Conservation (phyloP, 164 flowering plant genomes). For the Vitis cinerea region DNA sequence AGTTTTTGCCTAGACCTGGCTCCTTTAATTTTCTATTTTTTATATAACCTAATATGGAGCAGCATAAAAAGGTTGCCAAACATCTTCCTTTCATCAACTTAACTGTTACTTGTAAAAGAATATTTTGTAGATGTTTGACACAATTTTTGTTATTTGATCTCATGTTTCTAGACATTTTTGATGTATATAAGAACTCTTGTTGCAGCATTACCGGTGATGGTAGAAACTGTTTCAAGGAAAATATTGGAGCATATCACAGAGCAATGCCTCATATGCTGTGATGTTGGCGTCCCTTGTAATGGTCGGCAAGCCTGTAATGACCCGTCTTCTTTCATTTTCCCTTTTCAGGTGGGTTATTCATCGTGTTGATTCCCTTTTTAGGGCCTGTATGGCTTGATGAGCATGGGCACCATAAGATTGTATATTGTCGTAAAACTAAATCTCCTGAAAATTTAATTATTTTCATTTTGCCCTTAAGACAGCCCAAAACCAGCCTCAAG, state of each 20-base stretch:
- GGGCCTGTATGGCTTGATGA: too few species aligned
- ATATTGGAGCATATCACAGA: conserved; percentile 85
- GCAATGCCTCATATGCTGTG: conserved; percentile 90
- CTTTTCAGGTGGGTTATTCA: conserved; percentile 71
- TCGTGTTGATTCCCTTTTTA: neutral
- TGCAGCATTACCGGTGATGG: conserved; percentile 76
- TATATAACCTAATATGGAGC: too few species aligned
- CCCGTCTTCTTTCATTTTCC: conserved; percentile 85
- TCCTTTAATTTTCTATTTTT: too few species aligned
- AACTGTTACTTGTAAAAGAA: neutral
- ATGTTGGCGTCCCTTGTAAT: conserved; percentile 80
- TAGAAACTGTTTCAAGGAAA: conserved; percentile 73
- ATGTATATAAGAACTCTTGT: neutral
- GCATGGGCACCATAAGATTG: too few species aligned
- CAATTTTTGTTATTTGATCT: neutral
- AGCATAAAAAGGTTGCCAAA: too few species aligned
- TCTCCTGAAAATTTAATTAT: neutral
- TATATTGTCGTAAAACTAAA: too few species aligned
- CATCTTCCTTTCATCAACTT: neutral
- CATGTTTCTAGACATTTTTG: neutral
- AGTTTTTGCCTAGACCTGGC: too few species aligned
- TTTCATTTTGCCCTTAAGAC: neutral
- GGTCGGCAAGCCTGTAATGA: conserved; percentile 85
- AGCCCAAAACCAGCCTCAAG: neutral
- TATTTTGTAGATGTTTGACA: neutral